Evolutionary conservation across 495 filamentous ascomycete genomes (phyloP).

Genomic region (Pseudomonodictys pantanalensis): DNA sequence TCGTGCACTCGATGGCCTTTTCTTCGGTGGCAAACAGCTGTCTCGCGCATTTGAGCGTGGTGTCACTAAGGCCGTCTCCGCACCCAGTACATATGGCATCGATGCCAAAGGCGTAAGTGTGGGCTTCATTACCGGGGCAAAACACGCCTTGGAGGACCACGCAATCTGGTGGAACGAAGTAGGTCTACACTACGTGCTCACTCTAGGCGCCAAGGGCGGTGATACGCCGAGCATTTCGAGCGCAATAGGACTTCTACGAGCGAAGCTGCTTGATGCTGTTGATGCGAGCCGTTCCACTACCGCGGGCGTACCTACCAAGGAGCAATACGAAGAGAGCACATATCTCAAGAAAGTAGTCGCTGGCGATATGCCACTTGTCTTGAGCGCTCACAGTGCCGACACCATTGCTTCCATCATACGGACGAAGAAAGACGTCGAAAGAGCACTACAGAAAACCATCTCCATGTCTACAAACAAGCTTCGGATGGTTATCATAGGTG

Average conservation of each 20-base stretch:
- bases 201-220: conserved; percentile 25
- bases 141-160: conserved; percentile 43
- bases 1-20: conserved; percentile 51
- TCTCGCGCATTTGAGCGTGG: conserved; percentile 48
- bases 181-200: conserved; percentile 45
- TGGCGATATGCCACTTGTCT: conserved; percentile 26
- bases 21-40: conserved; percentile 48
- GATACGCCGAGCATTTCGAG: conserved; percentile 28
- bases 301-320: not conserved
- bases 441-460: not conserved
- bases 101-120: conserved; percentile 49
- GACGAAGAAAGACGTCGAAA: conserved; percentile 32
- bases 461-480: not conserved
- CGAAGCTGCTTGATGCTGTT: conserved; percentile 31
- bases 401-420: conserved; percentile 34
- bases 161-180: conserved; percentile 46
- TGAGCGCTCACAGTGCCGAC: conserved; percentile 36
- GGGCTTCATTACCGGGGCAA: conserved; percentile 46
- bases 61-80: conserved; percentile 50
- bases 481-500: conserved; percentile 29
- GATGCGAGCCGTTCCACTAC: conserved; percentile 8
- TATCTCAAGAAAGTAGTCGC: conserved; percentile 28
- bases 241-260: conserved; percentile 21
- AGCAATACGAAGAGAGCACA: conserved; percentile 17
- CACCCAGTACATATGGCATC: conserved; percentile 42